Evolutionary conservation across 1,284 basidiomycete species (phyloP).

Genomic region (Cryptococcus depauperatus): DNA sequence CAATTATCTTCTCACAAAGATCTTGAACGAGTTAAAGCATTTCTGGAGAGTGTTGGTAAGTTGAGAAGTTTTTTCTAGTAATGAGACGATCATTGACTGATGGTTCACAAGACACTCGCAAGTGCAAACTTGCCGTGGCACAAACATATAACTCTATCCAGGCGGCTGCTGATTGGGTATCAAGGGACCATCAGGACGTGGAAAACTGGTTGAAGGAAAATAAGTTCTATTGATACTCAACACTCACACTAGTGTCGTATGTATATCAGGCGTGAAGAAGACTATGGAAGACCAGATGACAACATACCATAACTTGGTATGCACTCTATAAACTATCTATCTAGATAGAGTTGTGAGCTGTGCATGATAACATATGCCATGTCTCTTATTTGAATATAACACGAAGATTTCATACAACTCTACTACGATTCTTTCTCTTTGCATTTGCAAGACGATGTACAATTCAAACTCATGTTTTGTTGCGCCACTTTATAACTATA

Average conservation of each 20-base stretch:
- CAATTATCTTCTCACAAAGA: conserved; percentile 63
- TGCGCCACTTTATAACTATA: no score
- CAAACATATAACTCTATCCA: conserved; percentile 52
- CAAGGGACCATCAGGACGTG: conserved; percentile 49
- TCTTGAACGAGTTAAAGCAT: conserved; percentile 57
- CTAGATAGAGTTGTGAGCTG: background rate
- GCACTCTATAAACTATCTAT: background rate
- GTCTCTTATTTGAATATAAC: background rate
- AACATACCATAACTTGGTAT: background rate
- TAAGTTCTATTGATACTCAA: background rate
- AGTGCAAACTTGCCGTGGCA: conserved; percentile 48
- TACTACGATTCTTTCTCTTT: no score
- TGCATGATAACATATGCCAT: background rate
- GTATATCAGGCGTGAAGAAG: no score
- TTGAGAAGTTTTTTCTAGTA: background rate
- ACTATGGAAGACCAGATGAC: no score
- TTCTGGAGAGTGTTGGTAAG: conserved; percentile 52
- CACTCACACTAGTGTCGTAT: background rate
- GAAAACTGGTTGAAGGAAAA: conserved; percentile 21
- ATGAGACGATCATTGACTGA: background rate
- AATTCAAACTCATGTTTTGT: no score
- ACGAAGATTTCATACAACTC: background rate
- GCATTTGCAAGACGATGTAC: no score
- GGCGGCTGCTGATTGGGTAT: conserved; percentile 50
- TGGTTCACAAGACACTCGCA: conserved; percentile 33